phyloP scores from a whole-genome alignment of 148 eudicot genomes.

The Bassia scoparia region DNA sequence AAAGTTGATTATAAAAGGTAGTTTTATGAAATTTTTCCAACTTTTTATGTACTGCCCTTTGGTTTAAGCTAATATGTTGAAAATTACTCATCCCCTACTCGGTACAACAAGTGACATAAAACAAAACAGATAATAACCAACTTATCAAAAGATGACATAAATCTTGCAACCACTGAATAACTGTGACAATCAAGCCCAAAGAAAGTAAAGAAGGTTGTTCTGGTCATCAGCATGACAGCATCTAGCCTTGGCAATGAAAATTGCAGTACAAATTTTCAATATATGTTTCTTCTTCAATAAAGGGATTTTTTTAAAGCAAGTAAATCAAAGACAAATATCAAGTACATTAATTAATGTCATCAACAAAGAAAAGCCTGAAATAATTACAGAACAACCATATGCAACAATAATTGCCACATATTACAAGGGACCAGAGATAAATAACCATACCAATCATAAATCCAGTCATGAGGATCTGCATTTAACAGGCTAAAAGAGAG shows the following conservation, averaged over 20 bases:
- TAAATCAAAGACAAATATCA: neutral
- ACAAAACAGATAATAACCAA: neutral
- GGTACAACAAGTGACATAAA: too few species aligned
- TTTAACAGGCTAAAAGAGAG: slow-evolving; percentile 92
- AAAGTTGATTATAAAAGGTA: too few species aligned
- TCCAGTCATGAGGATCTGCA: slow-evolving; percentile 85
- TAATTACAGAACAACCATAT: neutral
- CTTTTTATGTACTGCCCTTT: neutral
- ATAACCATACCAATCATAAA: slow-evolving; percentile 77
- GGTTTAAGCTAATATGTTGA: neutral
- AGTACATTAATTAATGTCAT: neutral
- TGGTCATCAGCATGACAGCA: slow-evolving; percentile 5
- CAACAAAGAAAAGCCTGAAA: slow-evolving; percentile 9
- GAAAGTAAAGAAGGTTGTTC: neutral
- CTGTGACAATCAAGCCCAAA: slow-evolving; percentile 4
- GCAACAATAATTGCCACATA: neutral
- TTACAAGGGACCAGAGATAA: slow-evolving; percentile 1
- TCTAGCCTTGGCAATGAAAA: neutral
- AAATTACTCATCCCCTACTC: too few species aligned
- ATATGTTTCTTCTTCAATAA: neutral
- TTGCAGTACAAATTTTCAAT: neutral
- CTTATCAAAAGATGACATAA: neutral
- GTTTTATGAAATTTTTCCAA: too few species aligned
- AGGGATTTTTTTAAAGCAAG: neutral
- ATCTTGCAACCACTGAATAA: neutral